Evolutionary conservation across 2,329 filamentous ascomycete species (phyloP), one percentile per base, ranked within the genome.

Genomic region (Teratosphaeria viscida): DNA sequence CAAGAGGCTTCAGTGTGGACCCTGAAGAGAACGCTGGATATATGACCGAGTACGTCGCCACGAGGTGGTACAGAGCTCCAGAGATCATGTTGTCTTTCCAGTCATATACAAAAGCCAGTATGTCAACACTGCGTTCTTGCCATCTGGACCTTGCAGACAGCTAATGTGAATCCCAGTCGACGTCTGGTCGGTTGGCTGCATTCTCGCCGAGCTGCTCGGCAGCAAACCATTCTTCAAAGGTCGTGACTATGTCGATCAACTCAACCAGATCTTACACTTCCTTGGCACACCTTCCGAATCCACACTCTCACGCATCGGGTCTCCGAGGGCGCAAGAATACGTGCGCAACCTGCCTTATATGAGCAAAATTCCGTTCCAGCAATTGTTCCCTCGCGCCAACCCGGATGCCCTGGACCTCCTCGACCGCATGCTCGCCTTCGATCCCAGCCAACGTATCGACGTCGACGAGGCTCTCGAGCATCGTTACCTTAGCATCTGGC

Each of bases 11-110:
- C 80, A 96, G 92, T 61, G 86, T 96, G 71, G 92, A 97, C 67
- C 94, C 94, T 1, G 90, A 99, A 75, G 92, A 99, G 78, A 97
- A 97, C 73, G 94, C 94, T 19, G 94, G 94, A 26, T 99, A 97
- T 77, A 97, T 99, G 94, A 99, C 94, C 11, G 94, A 99, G 77
- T 99, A 99, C 71, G 94, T 99, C 59, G 94, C 94, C 56, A 99
- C 94, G 57, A 84, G 94, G 79, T 99, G 94, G 94, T 99, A 99
- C 76, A 88, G 94, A 77, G 94, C 94, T 3, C 94, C 94, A 5
- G 94, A 99, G 76, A 99, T 99, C 69, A 99, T 99, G 94, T 80
- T 99, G 75, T 96, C 91, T 80, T 99, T 99, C 84, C 92, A 97
- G 77, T 96, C 91, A 79, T 99, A 99, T 77, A 99, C 94, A 70